These are phyloP conservation scores for Syncephalastrum contaminatum DNA, from an alignment of 371 early-diverging fungal species.

Conservation along the genomic window DNA sequence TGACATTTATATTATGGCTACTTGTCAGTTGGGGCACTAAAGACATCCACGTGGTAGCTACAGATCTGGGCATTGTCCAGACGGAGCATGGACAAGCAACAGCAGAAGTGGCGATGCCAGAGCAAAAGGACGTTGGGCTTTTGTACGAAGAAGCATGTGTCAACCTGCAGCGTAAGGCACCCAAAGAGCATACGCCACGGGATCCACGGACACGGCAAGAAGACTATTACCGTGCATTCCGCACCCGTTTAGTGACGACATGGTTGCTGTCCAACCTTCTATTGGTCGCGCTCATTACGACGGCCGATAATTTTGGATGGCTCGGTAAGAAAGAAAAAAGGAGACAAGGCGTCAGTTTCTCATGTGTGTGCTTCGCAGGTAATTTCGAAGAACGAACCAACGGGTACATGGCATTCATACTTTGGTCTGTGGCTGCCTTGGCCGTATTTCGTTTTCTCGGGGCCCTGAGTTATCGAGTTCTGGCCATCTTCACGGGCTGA, in stretches of 20 bases:
- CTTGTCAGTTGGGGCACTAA: conserved; percentile 86
- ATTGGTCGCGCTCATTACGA: conserved; percentile 61
- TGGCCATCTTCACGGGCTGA: conserved; percentile 43
- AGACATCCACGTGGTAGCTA: conserved; percentile 61
- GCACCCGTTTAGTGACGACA: conserved; percentile 77
- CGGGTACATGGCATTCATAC: conserved; percentile 75
- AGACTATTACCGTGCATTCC: conserved; percentile 84
- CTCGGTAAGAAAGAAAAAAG: conserved; percentile 17
- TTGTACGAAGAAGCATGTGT: conserved; percentile 67
- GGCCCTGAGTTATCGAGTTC: conserved; percentile 62
- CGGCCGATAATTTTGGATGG: conserved; percentile 23
- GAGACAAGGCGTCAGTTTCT: background rate
- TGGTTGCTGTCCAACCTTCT: conserved; percentile 85
- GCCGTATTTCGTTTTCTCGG: conserved; percentile 78
- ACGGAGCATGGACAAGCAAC: conserved; percentile 36
- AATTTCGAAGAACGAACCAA: conserved; percentile 41
- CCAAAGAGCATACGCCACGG: conserved; percentile 41
- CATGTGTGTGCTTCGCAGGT: conserved; percentile 7
- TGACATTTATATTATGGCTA: conserved; percentile 1
- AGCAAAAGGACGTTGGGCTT: conserved; percentile 62
- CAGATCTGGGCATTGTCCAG: conserved; percentile 50
- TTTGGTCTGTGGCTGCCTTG: conserved; percentile 80
- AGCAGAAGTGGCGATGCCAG: conserved; percentile 61
- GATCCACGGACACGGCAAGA: conserved; percentile 83
- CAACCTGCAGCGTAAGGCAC: conserved; percentile 35